These are phyloP conservation scores for Penicillium egyptiacum DNA, from an alignment of 495 filamentous ascomycete genomes.

Conservation along the genomic window DNA sequence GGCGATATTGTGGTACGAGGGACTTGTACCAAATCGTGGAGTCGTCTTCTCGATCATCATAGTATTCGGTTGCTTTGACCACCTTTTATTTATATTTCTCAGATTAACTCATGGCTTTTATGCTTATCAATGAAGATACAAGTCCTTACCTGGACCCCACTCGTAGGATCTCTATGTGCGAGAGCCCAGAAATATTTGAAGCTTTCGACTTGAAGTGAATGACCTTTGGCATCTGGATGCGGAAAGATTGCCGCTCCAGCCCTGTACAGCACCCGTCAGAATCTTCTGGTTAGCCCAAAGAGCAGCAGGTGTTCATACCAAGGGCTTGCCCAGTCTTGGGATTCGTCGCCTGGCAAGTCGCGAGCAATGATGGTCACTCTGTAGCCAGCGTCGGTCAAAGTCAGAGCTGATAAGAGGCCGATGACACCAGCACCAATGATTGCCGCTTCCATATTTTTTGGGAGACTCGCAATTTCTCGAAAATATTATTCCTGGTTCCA, in stretches of 20 bases:
- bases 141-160: conserved; percentile 19
- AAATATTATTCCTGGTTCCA: no score
- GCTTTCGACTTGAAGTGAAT: conserved; percentile 14
- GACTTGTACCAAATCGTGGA: conserved; percentile 23
- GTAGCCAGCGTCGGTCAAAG: conserved; percentile 22
- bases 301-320: no score
- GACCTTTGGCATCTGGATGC: conserved; percentile 13
- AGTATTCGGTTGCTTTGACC: conserved; percentile 17
- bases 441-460: conserved; percentile 13
- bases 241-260: conserved; percentile 23
- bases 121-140: no score
- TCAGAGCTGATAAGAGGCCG: conserved; percentile 22
- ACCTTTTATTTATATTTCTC: no score
- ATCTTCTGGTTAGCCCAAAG: no score
- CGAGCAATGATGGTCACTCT: conserved; percentile 25
- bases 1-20: conserved; percentile 18
- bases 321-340: conserved; percentile 25
- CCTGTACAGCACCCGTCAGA: not conserved
- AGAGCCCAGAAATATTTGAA: conserved; percentile 25
- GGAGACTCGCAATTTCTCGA: no score
- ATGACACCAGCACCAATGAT: conserved; percentile 23
- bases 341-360: conserved; percentile 22
- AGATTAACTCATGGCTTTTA: no score
- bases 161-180: conserved; percentile 22
- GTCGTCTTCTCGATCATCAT: conserved; percentile 22